Conservation (phyloP, 176 grass and related monocot genomes). For the Rhynchospora pubera region DNA sequence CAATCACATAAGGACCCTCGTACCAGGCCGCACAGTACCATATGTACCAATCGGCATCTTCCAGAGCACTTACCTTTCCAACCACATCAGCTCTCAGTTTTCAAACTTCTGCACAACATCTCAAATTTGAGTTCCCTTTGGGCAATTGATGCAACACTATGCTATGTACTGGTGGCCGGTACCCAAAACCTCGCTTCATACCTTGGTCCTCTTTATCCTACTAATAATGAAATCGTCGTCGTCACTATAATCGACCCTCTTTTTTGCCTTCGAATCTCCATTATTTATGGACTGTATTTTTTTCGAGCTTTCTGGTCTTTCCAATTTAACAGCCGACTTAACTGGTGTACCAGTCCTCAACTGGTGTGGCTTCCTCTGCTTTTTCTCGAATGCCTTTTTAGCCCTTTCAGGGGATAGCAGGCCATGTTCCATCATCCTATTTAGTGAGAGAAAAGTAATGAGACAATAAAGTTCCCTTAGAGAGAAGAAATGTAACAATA, state of each 20-base stretch:
- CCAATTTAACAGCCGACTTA: constrained; percentile 33
- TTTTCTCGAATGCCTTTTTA: constrained; percentile 83
- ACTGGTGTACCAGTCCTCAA: constrained; percentile 38
- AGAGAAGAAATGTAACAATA: background rate
- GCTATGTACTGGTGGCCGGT: background rate
- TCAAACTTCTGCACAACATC: background rate
- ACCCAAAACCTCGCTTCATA: constrained; percentile 17
- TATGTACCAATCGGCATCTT: background rate
- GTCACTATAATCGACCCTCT: constrained; percentile 47
- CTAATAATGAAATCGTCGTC: constrained; percentile 59
- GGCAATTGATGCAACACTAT: background rate
- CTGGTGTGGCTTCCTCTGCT: constrained; percentile 61
- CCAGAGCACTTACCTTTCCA: background rate
- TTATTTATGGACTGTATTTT: constrained; percentile 35
- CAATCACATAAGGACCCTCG: background rate
- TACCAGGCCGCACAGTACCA: constrained; percentile 1
- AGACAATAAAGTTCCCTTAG: background rate
- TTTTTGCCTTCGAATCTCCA: constrained; percentile 57
- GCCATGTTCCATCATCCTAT: constrained; percentile 99
- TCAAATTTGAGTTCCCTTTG: background rate
- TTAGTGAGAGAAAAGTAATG: background rate
- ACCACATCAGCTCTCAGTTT: background rate
- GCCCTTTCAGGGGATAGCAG: constrained; percentile 71
- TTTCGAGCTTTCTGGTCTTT: constrained; percentile 58
- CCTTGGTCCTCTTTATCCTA: constrained; percentile 48